These are phyloP conservation scores for Yarrowia hollandica DNA, from an alignment of 805 yeast genomes.

Conservation along the genomic window DNA sequence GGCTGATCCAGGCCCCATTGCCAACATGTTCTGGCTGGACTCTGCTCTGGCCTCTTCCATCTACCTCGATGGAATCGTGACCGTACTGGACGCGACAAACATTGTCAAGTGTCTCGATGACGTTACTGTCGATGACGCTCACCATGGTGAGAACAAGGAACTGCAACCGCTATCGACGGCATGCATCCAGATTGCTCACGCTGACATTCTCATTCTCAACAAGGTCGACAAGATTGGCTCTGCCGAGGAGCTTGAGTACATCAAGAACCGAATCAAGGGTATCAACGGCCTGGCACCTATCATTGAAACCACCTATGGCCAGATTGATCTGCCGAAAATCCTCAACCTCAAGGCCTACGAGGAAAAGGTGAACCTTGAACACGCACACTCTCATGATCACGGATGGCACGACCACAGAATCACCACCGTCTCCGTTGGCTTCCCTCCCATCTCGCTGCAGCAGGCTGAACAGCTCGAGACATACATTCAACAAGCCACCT, in stretches of 20 bases:
- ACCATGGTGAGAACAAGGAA: slow-evolving; percentile 45
- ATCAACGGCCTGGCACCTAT: slow-evolving; percentile 74
- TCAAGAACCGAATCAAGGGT: slow-evolving; percentile 46
- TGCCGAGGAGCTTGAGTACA: slow-evolving; percentile 37
- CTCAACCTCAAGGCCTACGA: slow-evolving; percentile 82
- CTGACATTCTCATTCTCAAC: slow-evolving; percentile 79
- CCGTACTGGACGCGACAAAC: slow-evolving; percentile 60
- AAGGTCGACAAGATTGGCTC: slow-evolving; percentile 60
- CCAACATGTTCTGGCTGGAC: slow-evolving; percentile 96
- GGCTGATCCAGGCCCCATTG: slow-evolving; percentile 97
- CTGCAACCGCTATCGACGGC: slow-evolving; percentile 66
- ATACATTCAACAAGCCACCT: slow-evolving; percentile 68
- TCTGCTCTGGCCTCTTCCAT: slow-evolving; percentile 82
- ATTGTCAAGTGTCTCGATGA: slow-evolving; percentile 66
- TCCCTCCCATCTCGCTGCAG: slow-evolving; percentile 45
- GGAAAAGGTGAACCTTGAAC: slow-evolving; percentile 34
- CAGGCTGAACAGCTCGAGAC: slow-evolving; percentile 53
- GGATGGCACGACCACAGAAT: slow-evolving; percentile 43
- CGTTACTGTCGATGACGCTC: slow-evolving; percentile 44
- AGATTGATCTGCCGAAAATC: slow-evolving; percentile 62
- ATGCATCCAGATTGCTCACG: slow-evolving; percentile 83
- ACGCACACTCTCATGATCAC: slow-evolving; percentile 32
- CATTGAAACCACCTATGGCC: slow-evolving; percentile 69
- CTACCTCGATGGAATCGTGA: slow-evolving; percentile 81
- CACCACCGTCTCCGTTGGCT: slow-evolving; percentile 53